A percentile compares a stretch with the other conserved stretches of the same genome.
Evolutionary conservation across 192 early-diverging fungal genomes (phyloP).

Genomic region (Phlyctochytrium planicorne): DNA sequence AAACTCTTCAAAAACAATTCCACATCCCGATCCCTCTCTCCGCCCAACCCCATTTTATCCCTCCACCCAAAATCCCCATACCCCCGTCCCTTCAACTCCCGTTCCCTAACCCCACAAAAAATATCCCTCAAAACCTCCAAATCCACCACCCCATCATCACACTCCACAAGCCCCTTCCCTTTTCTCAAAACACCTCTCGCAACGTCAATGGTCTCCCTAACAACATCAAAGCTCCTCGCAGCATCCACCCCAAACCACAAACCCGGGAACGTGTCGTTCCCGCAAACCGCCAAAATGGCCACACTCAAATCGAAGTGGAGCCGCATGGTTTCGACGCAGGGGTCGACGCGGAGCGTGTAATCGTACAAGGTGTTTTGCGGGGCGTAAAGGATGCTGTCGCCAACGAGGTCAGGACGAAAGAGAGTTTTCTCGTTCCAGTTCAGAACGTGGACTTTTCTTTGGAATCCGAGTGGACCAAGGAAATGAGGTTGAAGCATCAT

Average conservation of each 20-base stretch:
- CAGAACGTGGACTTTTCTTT: neutral
- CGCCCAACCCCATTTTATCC: no score
- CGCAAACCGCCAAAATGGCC: neutral
- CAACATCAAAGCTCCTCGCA: neutral
- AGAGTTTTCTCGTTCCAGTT: neutral
- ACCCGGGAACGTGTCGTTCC: constrained; percentile 1
- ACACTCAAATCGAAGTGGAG: neutral
- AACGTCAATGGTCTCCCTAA: neutral
- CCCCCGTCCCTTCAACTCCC: neutral
- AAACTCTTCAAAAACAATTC: neutral
- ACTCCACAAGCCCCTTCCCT: neutral
- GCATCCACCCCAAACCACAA: neutral
- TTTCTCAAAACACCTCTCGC: neutral
- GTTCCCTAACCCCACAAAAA: neutral
- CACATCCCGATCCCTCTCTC: neutral
- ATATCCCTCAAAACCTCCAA: neutral
- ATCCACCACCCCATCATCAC: neutral
- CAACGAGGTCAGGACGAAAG: neutral
- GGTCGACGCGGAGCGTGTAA: neutral
- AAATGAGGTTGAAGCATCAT: neutral
- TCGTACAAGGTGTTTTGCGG: neutral
- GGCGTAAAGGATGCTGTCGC: neutral
- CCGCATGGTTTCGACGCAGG: neutral
- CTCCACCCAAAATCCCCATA: neutral
- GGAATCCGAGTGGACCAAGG: neutral